Evolutionary conservation across 108 stramenopile species (phyloP).

Genomic region (Pseudonitzschia delicatissima): DNA sequence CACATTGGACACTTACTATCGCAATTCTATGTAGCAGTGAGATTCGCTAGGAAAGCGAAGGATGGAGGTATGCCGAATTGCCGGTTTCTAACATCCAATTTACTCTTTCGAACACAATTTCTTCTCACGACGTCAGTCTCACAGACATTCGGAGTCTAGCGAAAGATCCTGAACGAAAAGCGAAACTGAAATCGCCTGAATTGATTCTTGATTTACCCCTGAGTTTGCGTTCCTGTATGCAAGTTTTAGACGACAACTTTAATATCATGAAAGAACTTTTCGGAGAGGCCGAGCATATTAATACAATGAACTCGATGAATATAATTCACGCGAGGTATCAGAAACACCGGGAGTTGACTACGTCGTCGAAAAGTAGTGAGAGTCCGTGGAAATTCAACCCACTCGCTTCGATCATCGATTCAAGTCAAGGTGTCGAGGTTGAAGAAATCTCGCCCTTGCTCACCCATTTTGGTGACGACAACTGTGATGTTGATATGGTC

Average conservation of each 20-base stretch:
- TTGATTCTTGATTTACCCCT: slow-evolving; percentile 9
- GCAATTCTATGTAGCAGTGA: neutral
- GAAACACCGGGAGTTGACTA: neutral
- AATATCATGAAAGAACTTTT: slow-evolving; percentile 12
- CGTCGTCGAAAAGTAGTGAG: neutral
- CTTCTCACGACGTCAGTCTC: neutral
- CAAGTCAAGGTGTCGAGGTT: neutral
- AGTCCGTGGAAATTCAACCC: neutral
- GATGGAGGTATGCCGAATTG: neutral
- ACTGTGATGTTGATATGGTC: slow-evolving; percentile 60
- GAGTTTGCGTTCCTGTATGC: slow-evolving; percentile 5
- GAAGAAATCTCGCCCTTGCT: slow-evolving; percentile 22
- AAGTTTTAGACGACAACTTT: slow-evolving; percentile 15
- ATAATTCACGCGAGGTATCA: slow-evolving; percentile 13
- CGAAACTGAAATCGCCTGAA: slow-evolving; percentile 10
- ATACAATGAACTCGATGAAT: slow-evolving; percentile 14
- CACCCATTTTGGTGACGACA: slow-evolving; percentile 49
- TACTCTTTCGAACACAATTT: neutral
- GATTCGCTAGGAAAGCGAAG: neutral
- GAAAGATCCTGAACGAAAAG: slow-evolving; percentile 17
- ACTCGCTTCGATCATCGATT: neutral
- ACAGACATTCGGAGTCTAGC: slow-evolving; percentile 18
- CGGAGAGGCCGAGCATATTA: slow-evolving; percentile 18
- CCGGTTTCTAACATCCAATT: neutral
- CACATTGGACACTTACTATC: neutral